Base-by-base conservation (phyloP, 129 eudicot species). In the Arctium lappa region DNA sequence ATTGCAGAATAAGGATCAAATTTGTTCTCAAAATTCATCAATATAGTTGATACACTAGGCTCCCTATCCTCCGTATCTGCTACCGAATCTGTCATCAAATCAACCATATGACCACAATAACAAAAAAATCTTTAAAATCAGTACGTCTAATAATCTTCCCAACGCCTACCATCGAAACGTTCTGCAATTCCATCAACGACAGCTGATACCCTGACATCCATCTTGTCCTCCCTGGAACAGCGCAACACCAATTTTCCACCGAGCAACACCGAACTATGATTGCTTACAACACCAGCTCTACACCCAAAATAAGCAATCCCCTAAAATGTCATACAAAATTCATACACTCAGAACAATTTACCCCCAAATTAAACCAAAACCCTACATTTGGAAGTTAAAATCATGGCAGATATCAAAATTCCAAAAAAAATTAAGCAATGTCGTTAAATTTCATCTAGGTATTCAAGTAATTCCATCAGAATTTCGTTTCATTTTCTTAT, bases 1-100 rank as follows among this genome's bases (percentile, higher is more conserved):
- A 90, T 76, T 15, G 99, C 90, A 78, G 74, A 85, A 82, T 91
- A 93, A 81, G 99, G 98, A 95, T 95, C 99, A 87, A 95, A 93
- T 0, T 86, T 86, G 81, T 83, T 95, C 66, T 83, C 90, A 81
- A 93, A 93, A 88, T 95, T 95, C 98, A 95, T 85, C 92, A 95
- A 82, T 86, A 93, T 86, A 72, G 99, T 95, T 8, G 99, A 87
- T 31, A 95, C 85, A 89, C 93, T 95, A 1, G 95, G 97, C 70
- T 93, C 99, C 81, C 48, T 80, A 32, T 62, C 74, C 38, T 86
- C 89, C 40, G 18, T 69, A 62, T 91, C 97, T 77, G 82, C 79
- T 16, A 85, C 10, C 6, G 46, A 79, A 84, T 84, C 84, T 79
- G 72, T 44, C 80, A 66, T 65, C 42, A 84, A 40, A 81, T 40